Base-by-base conservation (phyloP, 306 rosid species). In the Leucaena leucocephala region DNA sequence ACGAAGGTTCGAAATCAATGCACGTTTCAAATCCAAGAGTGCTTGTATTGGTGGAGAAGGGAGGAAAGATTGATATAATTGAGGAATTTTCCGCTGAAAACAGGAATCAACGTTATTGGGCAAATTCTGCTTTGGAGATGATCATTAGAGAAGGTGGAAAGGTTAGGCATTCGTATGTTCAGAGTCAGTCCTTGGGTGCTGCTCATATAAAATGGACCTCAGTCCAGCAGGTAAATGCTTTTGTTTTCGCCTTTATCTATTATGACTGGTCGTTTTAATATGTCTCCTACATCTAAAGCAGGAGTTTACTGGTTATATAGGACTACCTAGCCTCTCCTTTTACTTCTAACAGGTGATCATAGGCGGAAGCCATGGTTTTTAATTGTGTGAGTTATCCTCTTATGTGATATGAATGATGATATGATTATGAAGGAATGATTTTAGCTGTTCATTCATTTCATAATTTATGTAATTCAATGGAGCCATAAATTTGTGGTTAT, bases 151-250 rank as follows among this genome's bases (percentile, higher is more conserved):
- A 85, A 86, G 97, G 92, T 22, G 99, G 90, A n/a, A 91, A 82
- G 77, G 85, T 95, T 79, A 84, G 78, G 71, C 99, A 95, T 86
- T 95, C 98, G 73, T 95, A 95, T 81, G 74, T 95, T 77, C 99
- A 95, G 87, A 88, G 84, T 67, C 97, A 95, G 78, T 93, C 99
- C 14, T 16, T 84, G 39, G 70, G 48, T 71, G 87, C 99, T 19
- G 99, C 98, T 0, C 99, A 93, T 80, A 86, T 88, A 59, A 95
- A 93, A 86, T 95, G 99, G 99, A 95, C 97, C 80, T 92, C 88
- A 0, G 89, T 95, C 68, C 88, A 59, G 49, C 99, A 95, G 98
- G 98, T 92, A 50, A 72, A 46, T 75, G 71, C 59, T 58, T 22
- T 49, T 34, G 11, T 73, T 36, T 27, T 11, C 10, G 59, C 5